Evolutionary conservation across 1,284 basidiomycete genomes (phyloP).

Genomic region (Cutaneotrichosporon sp.): DNA sequence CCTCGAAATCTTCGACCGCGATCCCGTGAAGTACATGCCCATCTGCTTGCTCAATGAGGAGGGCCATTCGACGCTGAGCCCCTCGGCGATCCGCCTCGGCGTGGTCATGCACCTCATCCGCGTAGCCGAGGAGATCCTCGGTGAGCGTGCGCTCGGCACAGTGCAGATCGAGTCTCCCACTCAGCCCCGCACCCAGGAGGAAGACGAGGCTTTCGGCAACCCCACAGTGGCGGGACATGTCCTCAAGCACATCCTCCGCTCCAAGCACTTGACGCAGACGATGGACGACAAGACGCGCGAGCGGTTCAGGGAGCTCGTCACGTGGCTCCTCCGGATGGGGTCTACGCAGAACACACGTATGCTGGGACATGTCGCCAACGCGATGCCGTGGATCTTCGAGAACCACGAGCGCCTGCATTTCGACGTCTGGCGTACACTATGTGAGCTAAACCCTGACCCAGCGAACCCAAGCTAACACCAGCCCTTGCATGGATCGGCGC

Average conservation of each 20-base stretch:
- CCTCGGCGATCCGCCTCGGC: constrained; percentile 26
- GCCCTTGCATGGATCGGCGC: constrained; percentile 38
- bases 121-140: constrained; percentile 27
- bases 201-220: constrained; percentile 25
- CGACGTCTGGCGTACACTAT: constrained; percentile 41
- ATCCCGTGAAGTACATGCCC: constrained; percentile 40
- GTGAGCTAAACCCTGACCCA: neutral
- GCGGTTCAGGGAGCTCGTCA: constrained; percentile 26
- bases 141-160: constrained; percentile 24
- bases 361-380: constrained; percentile 45
- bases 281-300: constrained; percentile 16
- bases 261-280: constrained; percentile 24
- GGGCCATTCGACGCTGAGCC: constrained; percentile 22
- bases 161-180: constrained; percentile 11
- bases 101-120: constrained; percentile 33
- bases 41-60: constrained; percentile 29
- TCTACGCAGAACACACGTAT: constrained; percentile 32
- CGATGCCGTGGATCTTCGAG: constrained; percentile 42
- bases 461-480: neutral
- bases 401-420: constrained; percentile 36
- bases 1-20: constrained; percentile 33
- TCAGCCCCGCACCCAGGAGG: constrained; percentile 5
- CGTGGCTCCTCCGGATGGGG: constrained; percentile 28
- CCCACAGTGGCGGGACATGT: constrained; percentile 31
- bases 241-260: constrained; percentile 35